A percentile compares a stretch with the other conserved stretches of the same genome.
These are phyloP conservation scores for Ceratocystis harringtonii DNA, from an alignment of 2,329 filamentous ascomycete genomes.

Conservation along the genomic window DNA sequence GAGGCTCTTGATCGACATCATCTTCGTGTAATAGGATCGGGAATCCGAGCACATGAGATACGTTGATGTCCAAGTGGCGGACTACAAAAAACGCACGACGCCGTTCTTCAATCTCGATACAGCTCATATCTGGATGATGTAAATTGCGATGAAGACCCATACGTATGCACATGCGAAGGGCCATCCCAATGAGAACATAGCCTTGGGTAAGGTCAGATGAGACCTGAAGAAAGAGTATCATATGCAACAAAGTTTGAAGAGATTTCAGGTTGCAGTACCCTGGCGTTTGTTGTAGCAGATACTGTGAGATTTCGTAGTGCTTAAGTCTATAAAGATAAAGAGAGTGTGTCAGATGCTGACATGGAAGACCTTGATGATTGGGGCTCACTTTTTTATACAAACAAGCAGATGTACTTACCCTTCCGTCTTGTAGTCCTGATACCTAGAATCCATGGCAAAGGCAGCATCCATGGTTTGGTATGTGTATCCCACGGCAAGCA, in stretches of 20 bases:
- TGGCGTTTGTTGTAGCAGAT: conserved; percentile 49
- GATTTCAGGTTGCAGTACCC: conserved; percentile 61
- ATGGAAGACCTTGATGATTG: too few relatives aligned
- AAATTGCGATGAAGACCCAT: conserved; percentile 66
- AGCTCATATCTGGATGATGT: conserved; percentile 44
- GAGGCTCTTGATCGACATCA: conserved; percentile 52
- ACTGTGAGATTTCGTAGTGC: conserved; percentile 55
- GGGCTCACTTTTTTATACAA: background rate
- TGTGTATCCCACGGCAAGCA: conserved; percentile 58
- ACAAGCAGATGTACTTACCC: conserved; percentile 30
- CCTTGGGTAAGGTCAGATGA: conserved; percentile 66
- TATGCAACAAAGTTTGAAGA: conserved; percentile 61
- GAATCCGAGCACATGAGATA: conserved; percentile 52
- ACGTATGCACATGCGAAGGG: conserved; percentile 57
- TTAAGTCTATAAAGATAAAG: conserved; percentile 39
- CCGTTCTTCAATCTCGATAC: conserved; percentile 48
- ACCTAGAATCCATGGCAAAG: conserved; percentile 32
- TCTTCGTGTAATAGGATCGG: conserved; percentile 48
- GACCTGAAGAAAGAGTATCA: conserved; percentile 67
- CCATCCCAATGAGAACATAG: conserved; percentile 68
- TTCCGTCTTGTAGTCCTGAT: conserved; percentile 39
- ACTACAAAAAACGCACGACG: conserved; percentile 53
- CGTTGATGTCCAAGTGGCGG: conserved; percentile 55
- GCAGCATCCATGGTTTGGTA: conserved; percentile 46
- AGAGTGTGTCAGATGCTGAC: background rate